Evolutionary conservation across 2,329 filamentous ascomycete species (phyloP).

Genomic region (Rhinocladiella mackenziei): DNA sequence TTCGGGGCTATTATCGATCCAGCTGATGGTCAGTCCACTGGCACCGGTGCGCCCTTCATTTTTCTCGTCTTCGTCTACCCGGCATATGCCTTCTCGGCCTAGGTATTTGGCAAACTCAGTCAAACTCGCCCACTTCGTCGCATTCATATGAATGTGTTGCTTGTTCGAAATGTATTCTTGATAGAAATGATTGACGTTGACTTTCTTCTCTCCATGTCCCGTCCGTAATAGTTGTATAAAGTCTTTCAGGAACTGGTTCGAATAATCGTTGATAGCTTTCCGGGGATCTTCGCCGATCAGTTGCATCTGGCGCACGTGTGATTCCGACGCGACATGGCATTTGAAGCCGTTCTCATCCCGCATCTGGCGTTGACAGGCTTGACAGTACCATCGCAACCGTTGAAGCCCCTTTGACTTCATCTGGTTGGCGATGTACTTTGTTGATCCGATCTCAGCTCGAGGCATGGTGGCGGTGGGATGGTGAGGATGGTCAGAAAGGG

Average conservation of each 20-base stretch:
- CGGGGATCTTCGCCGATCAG: conserved; percentile 82
- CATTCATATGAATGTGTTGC: conserved; percentile 88
- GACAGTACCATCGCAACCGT: conserved; percentile 86
- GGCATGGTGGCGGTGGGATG: conserved; percentile 61
- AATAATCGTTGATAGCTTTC: conserved; percentile 78
- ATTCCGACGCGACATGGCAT: conserved; percentile 79
- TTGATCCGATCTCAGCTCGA: conserved; percentile 84
- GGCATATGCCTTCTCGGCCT: conserved; percentile 78
- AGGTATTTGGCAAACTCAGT: conserved; percentile 87
- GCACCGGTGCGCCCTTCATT: conserved; percentile 38
- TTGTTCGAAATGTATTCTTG: conserved; percentile 87
- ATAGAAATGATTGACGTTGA: conserved; percentile 90
- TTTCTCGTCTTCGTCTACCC: conserved; percentile 86
- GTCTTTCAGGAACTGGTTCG: conserved; percentile 73
- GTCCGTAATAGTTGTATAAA: conserved; percentile 75
- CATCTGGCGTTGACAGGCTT: conserved; percentile 71
- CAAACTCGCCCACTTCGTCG: conserved; percentile 80
- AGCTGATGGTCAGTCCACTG: conserved; percentile 65
- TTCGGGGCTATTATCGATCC: conserved; percentile 89
- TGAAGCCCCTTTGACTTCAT: conserved; percentile 71
- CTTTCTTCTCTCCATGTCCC: conserved; percentile 82
- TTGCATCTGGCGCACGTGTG: conserved; percentile 85
- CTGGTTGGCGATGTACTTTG: conserved; percentile 86
- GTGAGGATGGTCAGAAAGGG: not conserved
- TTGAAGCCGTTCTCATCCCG: conserved; percentile 89